phyloP scores from a whole-genome alignment of 805 yeast species.

The Sugiyamaella smithiae region DNA sequence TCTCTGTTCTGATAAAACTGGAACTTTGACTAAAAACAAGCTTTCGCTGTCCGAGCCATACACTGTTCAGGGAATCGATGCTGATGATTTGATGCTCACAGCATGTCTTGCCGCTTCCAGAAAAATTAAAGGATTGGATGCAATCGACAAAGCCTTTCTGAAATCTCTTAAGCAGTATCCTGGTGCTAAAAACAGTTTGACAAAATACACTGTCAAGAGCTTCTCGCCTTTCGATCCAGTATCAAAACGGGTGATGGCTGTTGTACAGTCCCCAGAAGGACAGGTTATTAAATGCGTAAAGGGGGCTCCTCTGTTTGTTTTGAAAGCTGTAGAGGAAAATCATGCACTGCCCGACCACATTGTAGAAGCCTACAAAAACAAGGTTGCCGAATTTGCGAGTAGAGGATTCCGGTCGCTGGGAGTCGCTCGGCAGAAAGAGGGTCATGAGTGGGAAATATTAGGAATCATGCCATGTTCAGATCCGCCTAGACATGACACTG shows the following conservation, averaged over 20 bases:
- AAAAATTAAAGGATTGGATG: slow-evolving; percentile 97
- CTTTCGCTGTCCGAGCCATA: slow-evolving; percentile 94
- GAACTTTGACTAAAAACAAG: slow-evolving; percentile 97
- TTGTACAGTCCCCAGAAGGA: slow-evolving; percentile 94
- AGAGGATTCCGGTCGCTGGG: slow-evolving; percentile 98
- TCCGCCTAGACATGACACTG: slow-evolving; percentile 99
- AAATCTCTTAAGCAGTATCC: slow-evolving; percentile 86
- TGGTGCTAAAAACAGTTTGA: slow-evolving; percentile 86
- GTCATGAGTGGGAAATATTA: slow-evolving; percentile 95
- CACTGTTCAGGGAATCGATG: slow-evolving; percentile 95
- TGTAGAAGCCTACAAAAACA: slow-evolving; percentile 92
- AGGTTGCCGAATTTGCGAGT: slow-evolving; percentile 95
- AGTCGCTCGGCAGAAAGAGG: slow-evolving; percentile 98
- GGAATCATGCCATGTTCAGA: slow-evolving; percentile 99
- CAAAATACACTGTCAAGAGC: slow-evolving; percentile 91
- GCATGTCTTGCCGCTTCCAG: slow-evolving; percentile 97
- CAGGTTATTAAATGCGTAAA: slow-evolving; percentile 93
- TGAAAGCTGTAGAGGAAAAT: slow-evolving; percentile 95
- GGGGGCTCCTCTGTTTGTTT: slow-evolving; percentile 97
- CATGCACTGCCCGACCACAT: slow-evolving; percentile 94
- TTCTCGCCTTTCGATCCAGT: slow-evolving; percentile 98
- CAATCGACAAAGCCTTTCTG: slow-evolving; percentile 94
- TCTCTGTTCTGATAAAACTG: slow-evolving; percentile 96
- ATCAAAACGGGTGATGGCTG: slow-evolving; percentile 92
- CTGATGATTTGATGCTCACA: slow-evolving; percentile 94